Evolutionary conservation across 2,329 filamentous ascomycete genomes (phyloP).

Genomic region (Domatiomyces catenatus): DNA sequence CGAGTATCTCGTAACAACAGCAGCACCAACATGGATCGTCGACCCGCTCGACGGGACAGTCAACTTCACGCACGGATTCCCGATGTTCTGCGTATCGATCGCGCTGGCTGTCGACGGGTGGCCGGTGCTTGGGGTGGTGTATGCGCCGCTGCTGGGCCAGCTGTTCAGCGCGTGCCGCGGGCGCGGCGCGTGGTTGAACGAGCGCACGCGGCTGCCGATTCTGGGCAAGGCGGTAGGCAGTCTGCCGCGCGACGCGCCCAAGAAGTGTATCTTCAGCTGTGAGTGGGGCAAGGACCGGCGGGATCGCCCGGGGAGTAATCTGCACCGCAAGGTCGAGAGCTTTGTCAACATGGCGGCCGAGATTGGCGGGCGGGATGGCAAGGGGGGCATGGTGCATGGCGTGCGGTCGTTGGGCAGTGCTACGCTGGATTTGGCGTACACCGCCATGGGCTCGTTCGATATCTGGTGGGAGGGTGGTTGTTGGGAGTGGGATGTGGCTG

Average conservation of each 20-base stretch:
- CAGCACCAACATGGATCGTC: constrained; percentile 56
- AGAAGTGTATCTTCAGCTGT: constrained; percentile 56
- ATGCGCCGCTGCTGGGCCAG: constrained; percentile 54
- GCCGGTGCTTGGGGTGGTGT: constrained; percentile 55
- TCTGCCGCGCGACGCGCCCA: constrained; percentile 48
- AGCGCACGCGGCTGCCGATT: constrained; percentile 43
- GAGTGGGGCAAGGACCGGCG: constrained; percentile 68
- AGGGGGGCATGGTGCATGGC: constrained; percentile 66
- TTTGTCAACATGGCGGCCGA: constrained; percentile 63
- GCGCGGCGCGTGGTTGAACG: constrained; percentile 54
- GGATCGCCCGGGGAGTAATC: constrained; percentile 41
- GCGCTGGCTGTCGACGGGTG: constrained; percentile 45
- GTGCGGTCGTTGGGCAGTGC: constrained; percentile 58
- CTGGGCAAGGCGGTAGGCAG: constrained; percentile 47
- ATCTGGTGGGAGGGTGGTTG: constrained; percentile 75
- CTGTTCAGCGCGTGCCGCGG: constrained; percentile 53
- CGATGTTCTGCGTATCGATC: constrained; percentile 69
- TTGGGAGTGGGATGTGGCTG: constrained; percentile 72
- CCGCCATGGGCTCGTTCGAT: constrained; percentile 59
- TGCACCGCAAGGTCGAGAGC: constrained; percentile 56
- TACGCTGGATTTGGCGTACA: constrained; percentile 59
- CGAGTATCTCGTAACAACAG: constrained; percentile 45
- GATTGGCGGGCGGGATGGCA: constrained; percentile 44
- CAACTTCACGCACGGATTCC: constrained; percentile 67
- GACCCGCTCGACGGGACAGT: constrained; percentile 67